Conservation (phyloP, 2,329 filamentous ascomycete genomes). For the Diplodia scrobiculata region DNA sequence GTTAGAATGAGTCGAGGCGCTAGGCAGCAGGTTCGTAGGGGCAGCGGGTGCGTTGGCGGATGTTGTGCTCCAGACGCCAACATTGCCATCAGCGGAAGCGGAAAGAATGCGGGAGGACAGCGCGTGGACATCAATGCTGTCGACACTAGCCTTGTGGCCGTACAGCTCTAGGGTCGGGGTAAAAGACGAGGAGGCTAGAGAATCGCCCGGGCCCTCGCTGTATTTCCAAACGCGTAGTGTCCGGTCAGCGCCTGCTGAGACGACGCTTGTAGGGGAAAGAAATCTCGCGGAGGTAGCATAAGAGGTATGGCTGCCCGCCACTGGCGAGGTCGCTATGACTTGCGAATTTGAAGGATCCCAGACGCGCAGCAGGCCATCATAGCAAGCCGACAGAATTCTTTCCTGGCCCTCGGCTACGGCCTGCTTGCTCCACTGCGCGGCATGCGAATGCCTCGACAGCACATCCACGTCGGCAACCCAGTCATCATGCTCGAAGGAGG, state of each 20-base stretch:
- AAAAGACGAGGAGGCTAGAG: slow-evolving; percentile 49
- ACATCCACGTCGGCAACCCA: slow-evolving; percentile 91
- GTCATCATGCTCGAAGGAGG: slow-evolving; percentile 95
- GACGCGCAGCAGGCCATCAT: slow-evolving; percentile 83
- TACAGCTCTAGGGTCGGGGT: slow-evolving; percentile 79
- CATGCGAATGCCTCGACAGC: slow-evolving; percentile 66
- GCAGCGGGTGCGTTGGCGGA: slow-evolving; percentile 75
- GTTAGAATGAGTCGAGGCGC: slow-evolving; percentile 61
- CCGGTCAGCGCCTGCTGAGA: slow-evolving; percentile 79
- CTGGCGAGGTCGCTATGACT: slow-evolving; percentile 73
- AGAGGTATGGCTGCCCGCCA: slow-evolving; percentile 59
- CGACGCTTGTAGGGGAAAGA: slow-evolving; percentile 74
- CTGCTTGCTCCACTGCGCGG: slow-evolving; percentile 60
- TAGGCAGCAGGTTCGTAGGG: slow-evolving; percentile 68
- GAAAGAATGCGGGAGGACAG: slow-evolving; percentile 78
- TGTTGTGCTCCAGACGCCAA: slow-evolving; percentile 87
- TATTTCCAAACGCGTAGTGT: slow-evolving; percentile 91
- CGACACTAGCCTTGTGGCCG: slow-evolving; percentile 74
- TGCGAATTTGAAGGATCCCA: slow-evolving; percentile 70
- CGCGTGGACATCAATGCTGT: slow-evolving; percentile 72
- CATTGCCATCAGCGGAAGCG: slow-evolving; percentile 76
- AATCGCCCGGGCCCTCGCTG: slow-evolving; percentile 57
- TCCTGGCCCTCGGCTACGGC: slow-evolving; percentile 59
- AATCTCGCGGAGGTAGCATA: slow-evolving; percentile 80
- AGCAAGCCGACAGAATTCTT: slow-evolving; percentile 85